A percentile compares a stretch with the other conserved stretches of the same genome.
Evolutionary conservation across 345 rosid genomes (phyloP).

Genomic region (Populus euphratica): DNA sequence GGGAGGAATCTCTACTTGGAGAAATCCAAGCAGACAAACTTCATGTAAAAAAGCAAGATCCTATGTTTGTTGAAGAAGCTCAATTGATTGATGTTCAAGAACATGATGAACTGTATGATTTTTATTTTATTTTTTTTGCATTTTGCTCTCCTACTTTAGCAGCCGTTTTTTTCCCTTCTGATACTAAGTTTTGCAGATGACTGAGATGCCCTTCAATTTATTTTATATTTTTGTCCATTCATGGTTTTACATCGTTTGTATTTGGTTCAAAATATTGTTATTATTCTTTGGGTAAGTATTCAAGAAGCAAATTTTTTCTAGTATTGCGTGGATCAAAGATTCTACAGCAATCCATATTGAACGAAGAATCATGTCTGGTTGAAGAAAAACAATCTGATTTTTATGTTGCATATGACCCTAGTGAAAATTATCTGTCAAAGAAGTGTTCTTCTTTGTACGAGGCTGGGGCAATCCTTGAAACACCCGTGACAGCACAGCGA

Average conservation of each 20-base stretch:
- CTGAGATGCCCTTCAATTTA: neutral
- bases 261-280: neutral
- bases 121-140: constrained; percentile 12
- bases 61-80: constrained; percentile 62
- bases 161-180: neutral
- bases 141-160: neutral
- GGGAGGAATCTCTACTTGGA: constrained; percentile 49
- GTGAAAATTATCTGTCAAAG: too few relatives aligned
- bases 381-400: neutral
- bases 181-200: neutral
- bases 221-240: neutral
- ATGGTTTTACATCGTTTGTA: neutral
- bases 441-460: neutral
- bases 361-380: neutral
- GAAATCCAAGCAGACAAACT: constrained; percentile 69
- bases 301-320: neutral
- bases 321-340: neutral
- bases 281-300: neutral
- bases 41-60: constrained; percentile 74
- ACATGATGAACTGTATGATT: constrained; percentile 78
- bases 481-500: neutral
- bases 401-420: neutral
- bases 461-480: neutral
- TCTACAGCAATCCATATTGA: neutral
- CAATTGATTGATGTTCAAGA: constrained; percentile 92